Percentiles rank a stretch among this genome's conserved stretches.
phyloP scores from a whole-genome alignment of 2,329 filamentous ascomycete species.

The Verticillium zaregamsianum region DNA sequence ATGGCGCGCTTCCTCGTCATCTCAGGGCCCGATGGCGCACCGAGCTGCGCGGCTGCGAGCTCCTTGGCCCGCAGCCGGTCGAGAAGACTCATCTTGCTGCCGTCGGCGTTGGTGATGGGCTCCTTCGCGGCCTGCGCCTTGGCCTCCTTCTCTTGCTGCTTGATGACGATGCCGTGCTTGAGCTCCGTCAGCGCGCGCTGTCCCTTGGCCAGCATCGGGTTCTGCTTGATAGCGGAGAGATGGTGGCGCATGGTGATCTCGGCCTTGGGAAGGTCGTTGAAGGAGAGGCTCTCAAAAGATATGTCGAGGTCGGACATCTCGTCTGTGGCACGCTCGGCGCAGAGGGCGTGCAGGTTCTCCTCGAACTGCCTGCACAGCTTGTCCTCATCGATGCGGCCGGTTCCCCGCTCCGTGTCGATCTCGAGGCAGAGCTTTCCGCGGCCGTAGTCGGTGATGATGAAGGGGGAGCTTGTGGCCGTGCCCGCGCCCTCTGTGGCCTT shows the following conservation, averaged over 20 bases:
- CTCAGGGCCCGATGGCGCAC: slow-evolving; percentile 41
- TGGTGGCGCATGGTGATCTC: slow-evolving; percentile 48
- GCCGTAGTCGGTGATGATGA: slow-evolving; percentile 48
- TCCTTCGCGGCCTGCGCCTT: slow-evolving; percentile 26
- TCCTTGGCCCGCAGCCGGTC: slow-evolving; percentile 74
- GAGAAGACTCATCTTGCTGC: slow-evolving; percentile 61
- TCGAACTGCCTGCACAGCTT: slow-evolving; percentile 52
- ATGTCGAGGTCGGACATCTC: slow-evolving; percentile 27
- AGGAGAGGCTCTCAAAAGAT: slow-evolving; percentile 42
- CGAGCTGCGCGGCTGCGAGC: slow-evolving; percentile 41
- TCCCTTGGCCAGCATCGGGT: slow-evolving; percentile 59
- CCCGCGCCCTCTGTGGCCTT: slow-evolving; percentile 20
- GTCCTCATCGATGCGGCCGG: slow-evolving; percentile 42
- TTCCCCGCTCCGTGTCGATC: slow-evolving; percentile 33
- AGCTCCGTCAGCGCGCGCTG: slow-evolving; percentile 66
- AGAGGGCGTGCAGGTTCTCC: slow-evolving; percentile 42
- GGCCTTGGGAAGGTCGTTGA: slow-evolving; percentile 47
- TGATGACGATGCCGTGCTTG: slow-evolving; percentile 54
- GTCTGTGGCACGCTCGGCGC: slow-evolving; percentile 28
- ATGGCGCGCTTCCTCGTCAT: slow-evolving; percentile 61
- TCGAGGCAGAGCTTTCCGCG: slow-evolving; percentile 56
- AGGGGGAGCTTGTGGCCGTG: slow-evolving; percentile 25
- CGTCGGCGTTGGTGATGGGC: slow-evolving; percentile 24
- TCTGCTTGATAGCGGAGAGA: slow-evolving; percentile 37
- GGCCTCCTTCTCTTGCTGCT: slow-evolving; percentile 41